Evolutionary conservation across 371 early-diverging fungal genomes (phyloP).

Genomic region (Lichtheimia hyalospora): DNA sequence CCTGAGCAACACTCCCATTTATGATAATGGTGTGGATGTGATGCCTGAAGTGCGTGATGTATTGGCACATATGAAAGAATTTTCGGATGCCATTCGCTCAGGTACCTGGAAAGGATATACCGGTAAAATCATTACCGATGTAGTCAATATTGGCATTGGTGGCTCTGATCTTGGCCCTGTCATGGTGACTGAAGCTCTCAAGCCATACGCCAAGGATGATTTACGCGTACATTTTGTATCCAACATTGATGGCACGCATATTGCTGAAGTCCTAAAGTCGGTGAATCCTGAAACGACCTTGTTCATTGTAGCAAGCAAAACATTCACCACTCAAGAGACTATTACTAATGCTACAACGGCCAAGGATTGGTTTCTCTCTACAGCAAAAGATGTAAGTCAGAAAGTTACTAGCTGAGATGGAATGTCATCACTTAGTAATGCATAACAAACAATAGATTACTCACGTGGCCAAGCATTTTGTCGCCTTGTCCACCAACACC

Average conservation of each 20-base stretch:
- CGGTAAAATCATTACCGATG: constrained; percentile 90
- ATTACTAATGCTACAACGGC: constrained; percentile 97
- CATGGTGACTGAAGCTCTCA: constrained; percentile 97
- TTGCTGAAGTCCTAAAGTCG: constrained; percentile 86
- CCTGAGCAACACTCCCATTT: constrained; percentile 76
- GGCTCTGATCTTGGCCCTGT: constrained; percentile 99
- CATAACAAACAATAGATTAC: constrained; percentile 33
- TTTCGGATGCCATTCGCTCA: constrained; percentile 83
- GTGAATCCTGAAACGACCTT: constrained; percentile 93
- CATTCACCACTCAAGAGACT: constrained; percentile 99
- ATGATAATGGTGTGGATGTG: constrained; percentile 84
- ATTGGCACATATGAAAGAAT: constrained; percentile 87
- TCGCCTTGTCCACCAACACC: constrained; percentile 97
- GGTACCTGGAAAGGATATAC: constrained; percentile 95
- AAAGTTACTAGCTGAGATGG: not conserved
- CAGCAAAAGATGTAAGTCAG: constrained; percentile 77
- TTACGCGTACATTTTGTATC: constrained; percentile 94
- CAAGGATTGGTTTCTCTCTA: constrained; percentile 87
- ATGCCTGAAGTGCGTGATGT: constrained; percentile 94
- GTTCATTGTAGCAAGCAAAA: constrained; percentile 98
- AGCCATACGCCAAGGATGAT: constrained; percentile 79
- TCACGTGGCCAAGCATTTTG: constrained; percentile 98
- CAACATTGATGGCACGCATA: constrained; percentile 98
- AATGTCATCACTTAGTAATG: not conserved
- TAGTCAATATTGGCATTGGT: constrained; percentile 99